Conservation (phyloP, 306 rosid genomes). For the Aeschynomene evenia region DNA sequence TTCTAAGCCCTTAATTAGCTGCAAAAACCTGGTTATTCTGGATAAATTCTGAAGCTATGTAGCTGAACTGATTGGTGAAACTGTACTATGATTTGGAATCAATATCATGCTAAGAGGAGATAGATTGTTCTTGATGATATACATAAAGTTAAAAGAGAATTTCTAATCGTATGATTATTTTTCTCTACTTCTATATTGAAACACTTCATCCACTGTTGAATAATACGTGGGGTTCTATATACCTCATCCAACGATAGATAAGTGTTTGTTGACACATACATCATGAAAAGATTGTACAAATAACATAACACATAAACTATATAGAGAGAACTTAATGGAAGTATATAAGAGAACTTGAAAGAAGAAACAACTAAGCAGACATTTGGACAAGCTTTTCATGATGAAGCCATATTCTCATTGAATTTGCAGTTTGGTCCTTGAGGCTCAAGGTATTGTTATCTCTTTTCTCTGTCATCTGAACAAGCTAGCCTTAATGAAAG, state of each 20-base stretch:
- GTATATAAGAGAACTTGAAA: not conserved
- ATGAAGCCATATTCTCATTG: not conserved
- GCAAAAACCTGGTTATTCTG: constrained; percentile 4
- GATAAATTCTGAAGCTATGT: not conserved
- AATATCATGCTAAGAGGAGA: not conserved
- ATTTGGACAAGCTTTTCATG: not conserved
- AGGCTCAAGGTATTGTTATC: not conserved
- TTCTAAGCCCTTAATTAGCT: not conserved
- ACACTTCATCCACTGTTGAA: no score
- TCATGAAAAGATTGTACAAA: no score
- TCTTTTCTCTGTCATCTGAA: not conserved
- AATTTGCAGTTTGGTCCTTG: not conserved
- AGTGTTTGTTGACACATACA: no score
- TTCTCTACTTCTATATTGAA: no score
- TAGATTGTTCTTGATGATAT: not conserved
- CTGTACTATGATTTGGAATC: not conserved
- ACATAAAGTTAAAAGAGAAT: not conserved
- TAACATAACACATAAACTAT: not conserved
- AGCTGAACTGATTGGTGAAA: not conserved
- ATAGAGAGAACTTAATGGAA: not conserved
- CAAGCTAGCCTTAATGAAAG: not conserved
- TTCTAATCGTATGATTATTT: no score
- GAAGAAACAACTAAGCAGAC: not conserved
- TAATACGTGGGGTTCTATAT: no score
- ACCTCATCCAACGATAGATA: no score